Evolutionary conservation across 208 protist genomes (phyloP), one percentile per base, ranked within the genome.

Genomic region (Acanthamoeba triangularis): DNA sequence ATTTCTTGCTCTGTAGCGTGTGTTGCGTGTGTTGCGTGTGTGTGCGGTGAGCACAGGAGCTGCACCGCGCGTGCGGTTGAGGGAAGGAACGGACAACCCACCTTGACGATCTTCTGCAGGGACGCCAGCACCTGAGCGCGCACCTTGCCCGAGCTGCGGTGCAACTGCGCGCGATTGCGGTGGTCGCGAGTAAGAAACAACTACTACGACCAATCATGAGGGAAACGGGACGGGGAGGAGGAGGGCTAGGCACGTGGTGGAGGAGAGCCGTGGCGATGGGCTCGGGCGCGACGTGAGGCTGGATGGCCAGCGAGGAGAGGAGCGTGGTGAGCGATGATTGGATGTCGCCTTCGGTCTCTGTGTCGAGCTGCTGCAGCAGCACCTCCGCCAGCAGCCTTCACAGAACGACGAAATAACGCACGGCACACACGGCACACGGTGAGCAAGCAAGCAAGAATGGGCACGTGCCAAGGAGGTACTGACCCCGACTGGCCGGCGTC

Each of bases 351-450:
- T 90, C 47, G 23, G 54, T 23, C 49, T 90, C 82, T 14, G 28
- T n/a, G 28, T 16, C 54, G 25, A 90, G 16, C 82, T 65, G 47
- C 54, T 65, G 82, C 33, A 41, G 82, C 82, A 90, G 54, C 8
- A 90, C 82, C 28, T 90, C 82, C 41, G 67, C 47, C 82, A 90
- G 37, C 16, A 82, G 33, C 37, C 74, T 82, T 1, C 6, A 30
- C 49, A 8, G 1, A 11, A 6, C 3, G 1, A 13, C 1, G 3
- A 13, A 61, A 61, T 1, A 61, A 23, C 11, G 5, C 54, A 61
- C 11, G 5, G 10, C 49, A 54, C 49, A 54, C 49, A 54, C 49
- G 10, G 65, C 33, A 13, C 8, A 37, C 13, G 28, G 28, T n/a
- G 11, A 74, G 25, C 11, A n/a, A n/a, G n/a, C n/a, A n/a, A n/a